Conservation (phyloP, 257 asterid genomes). For the Nicotiana paniculata region DNA sequence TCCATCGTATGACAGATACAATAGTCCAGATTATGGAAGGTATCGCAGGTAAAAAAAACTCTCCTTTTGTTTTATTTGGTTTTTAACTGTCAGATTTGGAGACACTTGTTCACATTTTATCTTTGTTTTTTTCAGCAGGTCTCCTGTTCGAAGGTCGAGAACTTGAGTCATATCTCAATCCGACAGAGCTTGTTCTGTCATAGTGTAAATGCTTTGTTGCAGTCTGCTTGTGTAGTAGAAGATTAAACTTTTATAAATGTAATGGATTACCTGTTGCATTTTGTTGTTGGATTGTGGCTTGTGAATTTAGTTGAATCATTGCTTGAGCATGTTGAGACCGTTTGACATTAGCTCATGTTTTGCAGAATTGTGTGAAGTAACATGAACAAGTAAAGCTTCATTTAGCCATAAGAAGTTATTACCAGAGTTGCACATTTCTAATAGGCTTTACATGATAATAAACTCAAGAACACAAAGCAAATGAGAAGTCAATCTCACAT, state of each 20-base stretch:
- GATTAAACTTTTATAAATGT: neutral
- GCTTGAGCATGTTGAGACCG: neutral
- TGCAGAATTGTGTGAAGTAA: neutral
- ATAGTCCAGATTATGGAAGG: constrained; percentile 67
- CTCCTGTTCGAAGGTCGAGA: constrained; percentile 50
- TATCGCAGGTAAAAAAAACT: constrained; percentile 39
- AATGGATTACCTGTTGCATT: constrained; percentile 2
- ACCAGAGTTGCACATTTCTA: neutral
- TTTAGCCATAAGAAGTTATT: too few species aligned
- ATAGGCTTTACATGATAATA: too few species aligned
- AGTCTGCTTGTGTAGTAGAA: neutral
- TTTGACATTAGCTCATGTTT: neutral
- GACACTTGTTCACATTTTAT: neutral
- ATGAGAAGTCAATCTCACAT: too few species aligned
- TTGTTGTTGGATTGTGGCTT: neutral
- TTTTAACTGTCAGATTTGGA: neutral
- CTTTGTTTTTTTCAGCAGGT: constrained; percentile 37
- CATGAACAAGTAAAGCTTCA: neutral
- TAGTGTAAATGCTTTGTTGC: constrained; percentile 9
- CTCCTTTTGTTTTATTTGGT: neutral
- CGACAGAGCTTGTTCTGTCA: neutral
- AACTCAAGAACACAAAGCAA: too few species aligned
- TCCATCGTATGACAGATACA: constrained; percentile 39
- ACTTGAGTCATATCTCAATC: constrained; percentile 7
- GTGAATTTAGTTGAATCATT: neutral